These are phyloP conservation scores for Emmonsiellopsis sp. DNA, from an alignment of 2,329 filamentous ascomycete species.

Conservation along the genomic window DNA sequence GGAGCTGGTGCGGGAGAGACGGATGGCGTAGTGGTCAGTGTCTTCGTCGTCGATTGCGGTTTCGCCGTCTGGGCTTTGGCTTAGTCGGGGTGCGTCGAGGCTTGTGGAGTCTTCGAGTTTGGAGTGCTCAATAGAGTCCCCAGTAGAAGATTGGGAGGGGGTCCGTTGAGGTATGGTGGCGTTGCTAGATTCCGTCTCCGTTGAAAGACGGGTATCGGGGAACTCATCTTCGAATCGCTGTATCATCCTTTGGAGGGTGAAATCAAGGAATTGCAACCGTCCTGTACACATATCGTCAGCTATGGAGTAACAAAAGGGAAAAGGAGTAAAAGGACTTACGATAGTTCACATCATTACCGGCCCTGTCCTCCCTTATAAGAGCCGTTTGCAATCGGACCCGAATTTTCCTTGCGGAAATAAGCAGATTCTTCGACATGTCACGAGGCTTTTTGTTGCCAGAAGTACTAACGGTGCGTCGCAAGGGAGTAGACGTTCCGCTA, in stretches of 20 bases:
- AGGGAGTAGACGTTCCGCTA: conserved; percentile 47
- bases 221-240: conserved; percentile 94
- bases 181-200: conserved; percentile 16
- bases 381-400: conserved; percentile 73
- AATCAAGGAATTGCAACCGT: conserved; percentile 75
- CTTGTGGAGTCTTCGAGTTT: conserved; percentile 20
- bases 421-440: conserved; percentile 85
- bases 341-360: conserved; percentile 66
- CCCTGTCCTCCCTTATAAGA: conserved; percentile 62
- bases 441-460: conserved; percentile 60
- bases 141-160: conserved; percentile 28
- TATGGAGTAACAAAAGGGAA: not conserved
- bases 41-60: conserved; percentile 33
- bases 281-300: conserved; percentile 34
- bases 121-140: conserved; percentile 17
- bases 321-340: conserved; percentile 46
- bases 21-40: conserved; percentile 33
- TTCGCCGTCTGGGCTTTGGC: conserved; percentile 31
- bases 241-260: conserved; percentile 84
- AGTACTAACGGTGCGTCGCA: conserved; percentile 41
- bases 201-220: conserved; percentile 64
- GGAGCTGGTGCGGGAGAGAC: conserved; percentile 52
- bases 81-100: conserved; percentile 2
- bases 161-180: conserved; percentile 14
- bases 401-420: conserved; percentile 84